phyloP scores from a whole-genome alignment of 495 filamentous ascomycete species.

The Penicillium fimorum region DNA sequence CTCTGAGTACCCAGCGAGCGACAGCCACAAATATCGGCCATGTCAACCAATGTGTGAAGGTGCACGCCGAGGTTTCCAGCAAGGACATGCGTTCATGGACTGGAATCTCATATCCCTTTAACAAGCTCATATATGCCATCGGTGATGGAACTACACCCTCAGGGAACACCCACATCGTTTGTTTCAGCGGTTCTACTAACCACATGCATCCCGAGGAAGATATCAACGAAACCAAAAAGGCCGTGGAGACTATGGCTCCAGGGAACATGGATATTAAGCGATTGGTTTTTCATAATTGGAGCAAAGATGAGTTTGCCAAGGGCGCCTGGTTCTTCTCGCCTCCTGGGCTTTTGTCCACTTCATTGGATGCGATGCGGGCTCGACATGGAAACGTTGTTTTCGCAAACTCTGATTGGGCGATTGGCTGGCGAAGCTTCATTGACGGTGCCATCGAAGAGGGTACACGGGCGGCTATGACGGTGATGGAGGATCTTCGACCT shows the following conservation, averaged over 20 bases:
- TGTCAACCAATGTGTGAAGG: constrained; percentile 30
- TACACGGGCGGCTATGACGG: constrained; percentile 19
- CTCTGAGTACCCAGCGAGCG: constrained; percentile 19
- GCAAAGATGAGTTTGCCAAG: constrained; percentile 30
- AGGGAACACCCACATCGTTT: constrained; percentile 27
- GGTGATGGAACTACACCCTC: constrained; percentile 24
- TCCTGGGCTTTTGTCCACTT: constrained; percentile 17
- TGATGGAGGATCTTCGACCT: constrained; percentile 19
- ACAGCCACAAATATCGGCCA: constrained; percentile 24
- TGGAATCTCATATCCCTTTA: constrained; percentile 27
- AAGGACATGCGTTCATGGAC: constrained; percentile 27
- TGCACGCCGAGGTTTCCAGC: constrained; percentile 29
- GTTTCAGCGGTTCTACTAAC: constrained; percentile 22
- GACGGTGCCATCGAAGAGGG: constrained; percentile 38
- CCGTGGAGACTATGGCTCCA: constrained; percentile 20
- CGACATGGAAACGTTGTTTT: constrained; percentile 29
- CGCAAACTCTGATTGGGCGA: constrained; percentile 34
- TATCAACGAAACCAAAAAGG: constrained; percentile 18
- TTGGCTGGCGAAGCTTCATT: constrained; percentile 35
- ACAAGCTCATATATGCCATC: constrained; percentile 20
- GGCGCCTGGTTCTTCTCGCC: constrained; percentile 30
- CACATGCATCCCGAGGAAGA: constrained; percentile 25
- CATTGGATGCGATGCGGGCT: constrained; percentile 21
- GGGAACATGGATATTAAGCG: constrained; percentile 26
- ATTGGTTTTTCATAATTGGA: constrained; percentile 35